Evolutionary conservation across 2,329 filamentous ascomycete genomes (phyloP).

Genomic region (Fusarium bulbicola): DNA sequence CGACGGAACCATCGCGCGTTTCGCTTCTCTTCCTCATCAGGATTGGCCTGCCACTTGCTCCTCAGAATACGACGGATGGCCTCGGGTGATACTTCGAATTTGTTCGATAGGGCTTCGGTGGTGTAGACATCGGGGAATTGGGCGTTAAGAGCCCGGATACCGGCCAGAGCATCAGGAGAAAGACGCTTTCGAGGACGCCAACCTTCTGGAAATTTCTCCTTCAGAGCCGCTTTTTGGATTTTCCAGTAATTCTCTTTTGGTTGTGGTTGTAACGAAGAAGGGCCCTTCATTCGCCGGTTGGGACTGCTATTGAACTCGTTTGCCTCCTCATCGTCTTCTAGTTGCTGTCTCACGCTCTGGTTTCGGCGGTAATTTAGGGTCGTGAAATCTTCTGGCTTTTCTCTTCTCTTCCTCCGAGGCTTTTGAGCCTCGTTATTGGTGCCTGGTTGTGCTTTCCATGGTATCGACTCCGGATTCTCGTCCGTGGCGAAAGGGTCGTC

Average conservation of each 20-base stretch:
- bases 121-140: slow-evolving; percentile 82
- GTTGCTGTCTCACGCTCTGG: background rate
- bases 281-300: slow-evolving; percentile 21
- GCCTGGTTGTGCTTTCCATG: slow-evolving; percentile 16
- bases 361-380: background rate
- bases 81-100: slow-evolving; percentile 89
- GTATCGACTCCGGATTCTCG: background rate
- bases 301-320: background rate
- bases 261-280: slow-evolving; percentile 18
- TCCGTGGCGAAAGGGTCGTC: background rate
- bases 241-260: slow-evolving; percentile 69
- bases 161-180: slow-evolving; percentile 91
- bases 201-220: slow-evolving; percentile 80
- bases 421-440: background rate
- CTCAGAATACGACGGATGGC: slow-evolving; percentile 87
- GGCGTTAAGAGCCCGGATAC: slow-evolving; percentile 82
- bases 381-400: background rate
- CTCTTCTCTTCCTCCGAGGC: background rate
- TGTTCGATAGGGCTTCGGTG: slow-evolving; percentile 74
- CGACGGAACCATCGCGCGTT: slow-evolving; percentile 70
- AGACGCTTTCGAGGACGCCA: slow-evolving; percentile 88
- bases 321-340: background rate
- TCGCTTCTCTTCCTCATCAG: slow-evolving; percentile 66
- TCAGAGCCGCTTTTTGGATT: slow-evolving; percentile 77
- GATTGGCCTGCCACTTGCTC: slow-evolving; percentile 75